Base-by-base conservation (phyloP, 2,329 filamentous ascomycete genomes). In the Ophidiomyces ophidiicola region DNA sequence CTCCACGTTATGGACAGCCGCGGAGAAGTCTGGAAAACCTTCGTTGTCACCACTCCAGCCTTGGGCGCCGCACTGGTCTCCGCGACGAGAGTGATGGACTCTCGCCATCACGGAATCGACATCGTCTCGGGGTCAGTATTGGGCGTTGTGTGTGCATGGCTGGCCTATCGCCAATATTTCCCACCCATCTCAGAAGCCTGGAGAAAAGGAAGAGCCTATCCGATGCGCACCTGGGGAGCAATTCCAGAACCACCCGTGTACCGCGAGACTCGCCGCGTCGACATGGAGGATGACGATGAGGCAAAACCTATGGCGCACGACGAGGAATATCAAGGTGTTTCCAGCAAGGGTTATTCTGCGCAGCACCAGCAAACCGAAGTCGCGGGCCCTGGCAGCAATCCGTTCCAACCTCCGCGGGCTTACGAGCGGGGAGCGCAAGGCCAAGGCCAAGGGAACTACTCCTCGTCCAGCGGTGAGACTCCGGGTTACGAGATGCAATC, bases 101-200 rank as follows among this genome's bases (percentile, higher is more conserved):
- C 71, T 15, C 65, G 72, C 11, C 72, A 76, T 43, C 72, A 76
- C 48, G 71, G 72, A 0, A 76, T 76, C 52, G 72, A 76, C 46
- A 72, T 76, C 20, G 62, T 76, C 28, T 68, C 66, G 8, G 72
- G 72, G 6, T 69, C 67, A 1, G 46, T 69, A 6, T 56, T 76
- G 2, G 72, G 72, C 3, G 60, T 73, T 12, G 47, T 67, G 21
- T 67, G 67, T 26, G 70, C 69, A 6, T 71, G 62, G 57, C 59
- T 63, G 20, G 59, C 70, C 1, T 76, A 76, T 48, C 63, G 70
- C 32, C 72, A 76, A 51, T 76, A 76, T 51, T 76, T 75, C 55
- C 72, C 72, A 12, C 59, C 72, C 0, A 53, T 76, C 6, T 61
- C 57, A 26, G 68, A 76, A 49, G 59, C 69, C 4, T 72, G 68